These are phyloP conservation scores for Hypoxylon sp. DNA, from an alignment of 2,329 filamentous ascomycete species.

Conservation along the genomic window DNA sequence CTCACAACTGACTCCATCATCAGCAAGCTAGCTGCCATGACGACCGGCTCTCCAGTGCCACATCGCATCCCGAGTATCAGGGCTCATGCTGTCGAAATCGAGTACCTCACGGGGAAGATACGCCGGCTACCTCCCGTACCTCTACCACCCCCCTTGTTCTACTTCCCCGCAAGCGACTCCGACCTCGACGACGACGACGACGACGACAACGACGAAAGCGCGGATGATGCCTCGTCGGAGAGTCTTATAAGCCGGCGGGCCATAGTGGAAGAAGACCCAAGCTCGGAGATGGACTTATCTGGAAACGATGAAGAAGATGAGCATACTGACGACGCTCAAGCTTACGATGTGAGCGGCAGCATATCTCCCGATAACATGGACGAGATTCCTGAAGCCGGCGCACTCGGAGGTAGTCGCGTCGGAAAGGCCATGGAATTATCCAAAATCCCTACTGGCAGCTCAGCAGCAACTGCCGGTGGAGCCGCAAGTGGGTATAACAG, in stretches of 20 bases:
- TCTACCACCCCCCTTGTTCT: slow-evolving; percentile 66
- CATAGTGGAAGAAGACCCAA: slow-evolving; percentile 70
- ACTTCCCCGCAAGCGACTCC: slow-evolving; percentile 61
- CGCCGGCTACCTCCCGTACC: slow-evolving; percentile 61
- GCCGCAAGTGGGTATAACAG: slow-evolving; percentile 79
- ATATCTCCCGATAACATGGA: slow-evolving; percentile 78
- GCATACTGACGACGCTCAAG: slow-evolving; percentile 77
- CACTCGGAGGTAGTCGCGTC: slow-evolving; percentile 77
- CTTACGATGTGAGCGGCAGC: slow-evolving; percentile 78
- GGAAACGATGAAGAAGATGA: slow-evolving; percentile 89
- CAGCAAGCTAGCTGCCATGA: slow-evolving; percentile 57
- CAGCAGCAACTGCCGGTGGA: slow-evolving; percentile 77
- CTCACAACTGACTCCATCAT: slow-evolving; percentile 58
- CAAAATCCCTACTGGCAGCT: slow-evolving; percentile 90
- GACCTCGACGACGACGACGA: slow-evolving; percentile 42
- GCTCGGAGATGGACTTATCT: slow-evolving; percentile 84
- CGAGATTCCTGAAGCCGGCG: slow-evolving; percentile 79
- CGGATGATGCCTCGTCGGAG: slow-evolving; percentile 35
- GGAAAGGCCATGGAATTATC: slow-evolving; percentile 82
- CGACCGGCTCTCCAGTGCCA: slow-evolving; percentile 55
- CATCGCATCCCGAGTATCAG: slow-evolving; percentile 2
- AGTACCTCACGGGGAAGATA: slow-evolving; percentile 60
- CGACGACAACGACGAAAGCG: slow-evolving; percentile 34
- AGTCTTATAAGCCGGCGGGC: slow-evolving; percentile 43
- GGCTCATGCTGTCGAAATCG: slow-evolving; percentile 54